phyloP scores from a whole-genome alignment of 345 rosid genomes.

The Eucalyptus virginea region DNA sequence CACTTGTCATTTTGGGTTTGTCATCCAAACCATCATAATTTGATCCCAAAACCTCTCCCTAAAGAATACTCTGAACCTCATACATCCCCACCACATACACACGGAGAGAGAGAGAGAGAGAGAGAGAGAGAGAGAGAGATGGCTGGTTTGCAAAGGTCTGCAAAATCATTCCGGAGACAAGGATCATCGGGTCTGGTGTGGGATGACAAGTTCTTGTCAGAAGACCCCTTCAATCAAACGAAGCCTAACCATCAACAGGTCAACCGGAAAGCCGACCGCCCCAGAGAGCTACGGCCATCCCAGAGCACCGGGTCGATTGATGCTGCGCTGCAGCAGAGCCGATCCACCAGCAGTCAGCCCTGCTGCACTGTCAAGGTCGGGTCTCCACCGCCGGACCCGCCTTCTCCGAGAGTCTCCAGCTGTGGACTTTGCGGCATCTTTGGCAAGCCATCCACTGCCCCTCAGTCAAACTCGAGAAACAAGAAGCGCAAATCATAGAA shows the following conservation, averaged over 20 bases:
- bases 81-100: not conserved
- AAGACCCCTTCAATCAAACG: slow-evolving; percentile 2
- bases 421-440: slow-evolving; percentile 57
- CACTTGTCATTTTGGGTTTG: slow-evolving; percentile 1
- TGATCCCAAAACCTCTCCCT: not conserved
- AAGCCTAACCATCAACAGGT: not conserved
- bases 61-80: not conserved
- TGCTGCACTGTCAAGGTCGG: not conserved
- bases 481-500: not conserved
- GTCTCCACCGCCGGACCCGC: slow-evolving; percentile 38
- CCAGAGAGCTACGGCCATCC: not conserved
- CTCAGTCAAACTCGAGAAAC: not conserved
- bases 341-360: slow-evolving; percentile 18
- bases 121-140: not conserved
- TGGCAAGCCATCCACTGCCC: slow-evolving; percentile 10
- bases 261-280: not conserved
- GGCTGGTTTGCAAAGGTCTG: slow-evolving; percentile 54
- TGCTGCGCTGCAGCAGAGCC: not conserved
- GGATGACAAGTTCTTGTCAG: slow-evolving; percentile 47
- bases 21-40: not conserved
- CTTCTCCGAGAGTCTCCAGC: slow-evolving; percentile 58
- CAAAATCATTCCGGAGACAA: slow-evolving; percentile 67
- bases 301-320: not conserved
- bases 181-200: slow-evolving; percentile 77
- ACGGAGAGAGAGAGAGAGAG: too few species aligned